Evolutionary conservation across 371 early-diverging fungal species (phyloP).

Genomic region (Gilbertella persicaria): DNA sequence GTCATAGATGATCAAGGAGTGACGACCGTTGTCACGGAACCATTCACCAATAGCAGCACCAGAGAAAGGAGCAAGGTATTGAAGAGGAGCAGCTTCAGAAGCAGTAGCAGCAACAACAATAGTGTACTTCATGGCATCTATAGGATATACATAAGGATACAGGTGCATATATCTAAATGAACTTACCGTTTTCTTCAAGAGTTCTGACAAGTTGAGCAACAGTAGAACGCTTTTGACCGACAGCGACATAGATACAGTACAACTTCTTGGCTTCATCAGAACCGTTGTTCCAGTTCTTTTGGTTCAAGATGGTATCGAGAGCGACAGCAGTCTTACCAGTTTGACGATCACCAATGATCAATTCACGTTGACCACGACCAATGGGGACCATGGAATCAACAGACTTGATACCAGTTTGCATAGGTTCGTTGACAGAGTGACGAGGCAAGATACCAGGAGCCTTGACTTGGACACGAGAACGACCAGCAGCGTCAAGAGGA

Average conservation of each 20-base stretch:
- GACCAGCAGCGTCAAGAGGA: conserved; percentile 78
- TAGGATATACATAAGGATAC: not conserved
- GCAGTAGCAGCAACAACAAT: conserved; percentile 96
- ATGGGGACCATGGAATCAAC: conserved; percentile 98
- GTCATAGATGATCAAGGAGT: conserved; percentile 93
- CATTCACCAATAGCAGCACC: conserved; percentile 93
- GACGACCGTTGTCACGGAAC: conserved; percentile 97
- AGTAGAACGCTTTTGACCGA: conserved; percentile 97
- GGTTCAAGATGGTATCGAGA: conserved; percentile 95
- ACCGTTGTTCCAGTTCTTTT: conserved; percentile 90
- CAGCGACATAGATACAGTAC: conserved; percentile 97
- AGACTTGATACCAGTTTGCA: conserved; percentile 98
- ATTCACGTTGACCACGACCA: conserved; percentile 98
- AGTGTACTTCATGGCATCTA: conserved; percentile 78
- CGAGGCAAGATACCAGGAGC: conserved; percentile 97
- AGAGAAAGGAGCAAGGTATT: conserved; percentile 95
- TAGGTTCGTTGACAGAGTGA: conserved; percentile 95
- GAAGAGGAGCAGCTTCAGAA: conserved; percentile 94
- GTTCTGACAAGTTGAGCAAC: conserved; percentile 97
- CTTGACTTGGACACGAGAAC: conserved; percentile 94
- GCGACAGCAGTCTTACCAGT: conserved; percentile 97
- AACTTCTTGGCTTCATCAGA: conserved; percentile 56
- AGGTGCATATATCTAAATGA: not conserved
- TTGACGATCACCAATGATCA: conserved; percentile 98
- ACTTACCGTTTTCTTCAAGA: conserved; percentile 79